A percentile compares a stretch with the other conserved stretches of the same genome.
Conservation (phyloP, 2,329 filamentous ascomycete species). For the Sclerotinia glacialis region DNA sequence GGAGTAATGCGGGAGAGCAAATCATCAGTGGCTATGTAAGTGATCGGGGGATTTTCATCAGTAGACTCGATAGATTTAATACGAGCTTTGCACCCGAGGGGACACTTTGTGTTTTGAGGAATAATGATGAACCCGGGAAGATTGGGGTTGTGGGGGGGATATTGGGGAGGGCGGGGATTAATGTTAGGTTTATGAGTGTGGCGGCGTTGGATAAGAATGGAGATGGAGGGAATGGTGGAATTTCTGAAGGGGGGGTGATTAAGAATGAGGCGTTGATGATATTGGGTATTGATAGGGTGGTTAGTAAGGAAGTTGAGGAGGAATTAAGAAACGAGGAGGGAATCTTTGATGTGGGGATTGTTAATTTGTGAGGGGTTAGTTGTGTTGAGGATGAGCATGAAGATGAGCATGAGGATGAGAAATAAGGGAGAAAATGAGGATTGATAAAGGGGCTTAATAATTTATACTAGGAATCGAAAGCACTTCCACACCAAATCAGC, state of each 20-base stretch:
- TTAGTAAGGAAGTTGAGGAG: conserved; percentile 55
- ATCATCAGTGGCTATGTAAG: conserved; percentile 65
- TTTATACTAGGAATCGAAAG: too few relatives aligned
- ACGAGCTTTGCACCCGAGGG: conserved; percentile 72
- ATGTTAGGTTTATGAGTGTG: conserved; percentile 80
- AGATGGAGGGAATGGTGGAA: neutral
- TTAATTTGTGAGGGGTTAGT: conserved; percentile 38
- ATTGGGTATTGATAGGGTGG: conserved; percentile 65
- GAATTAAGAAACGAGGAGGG: conserved; percentile 51
- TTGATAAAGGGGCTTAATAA: too few relatives aligned
- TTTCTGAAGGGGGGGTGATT: conserved; percentile 29
- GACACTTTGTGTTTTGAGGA: conserved; percentile 73
- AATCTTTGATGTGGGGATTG: conserved; percentile 55
- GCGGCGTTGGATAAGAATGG: conserved; percentile 45
- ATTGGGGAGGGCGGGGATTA: conserved; percentile 67
- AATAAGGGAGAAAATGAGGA: neutral
- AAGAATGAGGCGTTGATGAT: conserved; percentile 78
- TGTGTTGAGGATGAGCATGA: neutral
- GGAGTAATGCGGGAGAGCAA: conserved; percentile 41
- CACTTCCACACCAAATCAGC: too few relatives aligned
- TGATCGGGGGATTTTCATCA: conserved; percentile 65
- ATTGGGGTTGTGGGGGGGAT: conserved; percentile 75
- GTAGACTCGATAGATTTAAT: conserved; percentile 68
- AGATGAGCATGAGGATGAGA: neutral
- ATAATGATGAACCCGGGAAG: conserved; percentile 78